phyloP scores from a whole-genome alignment of 768 basidiomycete genomes.

The Rubroboletus pulcherrimus region DNA sequence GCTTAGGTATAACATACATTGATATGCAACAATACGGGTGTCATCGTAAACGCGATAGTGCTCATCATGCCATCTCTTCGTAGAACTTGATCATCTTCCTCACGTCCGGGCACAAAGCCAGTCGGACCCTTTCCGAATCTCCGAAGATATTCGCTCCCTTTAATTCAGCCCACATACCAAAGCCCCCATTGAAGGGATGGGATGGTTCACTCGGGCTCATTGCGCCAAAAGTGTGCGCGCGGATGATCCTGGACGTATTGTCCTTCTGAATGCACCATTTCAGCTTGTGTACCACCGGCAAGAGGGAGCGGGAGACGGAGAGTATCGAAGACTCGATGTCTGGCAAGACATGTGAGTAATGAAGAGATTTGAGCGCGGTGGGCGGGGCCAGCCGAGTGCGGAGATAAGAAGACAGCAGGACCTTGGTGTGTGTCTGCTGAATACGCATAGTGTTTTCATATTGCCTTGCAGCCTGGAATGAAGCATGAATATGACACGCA shows the following conservation, averaged over 20 bases:
- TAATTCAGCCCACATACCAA: conserved; percentile 56
- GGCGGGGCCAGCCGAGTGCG: conserved; percentile 41
- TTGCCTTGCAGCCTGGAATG: conserved; percentile 56
- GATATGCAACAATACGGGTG: not conserved
- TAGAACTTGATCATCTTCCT: conserved; percentile 57
- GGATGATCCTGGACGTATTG: conserved; percentile 53
- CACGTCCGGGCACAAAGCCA: conserved; percentile 66
- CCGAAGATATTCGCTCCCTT: conserved; percentile 47
- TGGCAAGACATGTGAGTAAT: conserved; percentile 53
- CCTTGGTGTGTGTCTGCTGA: conserved; percentile 49
- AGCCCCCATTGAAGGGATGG: conserved; percentile 32
- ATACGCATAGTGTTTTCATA: conserved; percentile 58
- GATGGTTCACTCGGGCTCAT: conserved; percentile 18
- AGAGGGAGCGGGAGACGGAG: conserved; percentile 53
- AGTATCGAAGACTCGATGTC: conserved; percentile 59
- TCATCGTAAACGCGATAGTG: not conserved
- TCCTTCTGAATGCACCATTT: conserved; percentile 72
- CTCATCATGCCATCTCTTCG: conserved; percentile 38
- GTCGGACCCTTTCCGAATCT: conserved; percentile 62
- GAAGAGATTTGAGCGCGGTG: conserved; percentile 41
- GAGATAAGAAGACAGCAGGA: conserved; percentile 52
- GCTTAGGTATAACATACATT: not conserved
- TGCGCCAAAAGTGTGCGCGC: conserved; percentile 36
- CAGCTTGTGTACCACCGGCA: conserved; percentile 61
- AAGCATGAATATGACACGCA: conserved; percentile 5